Evolutionary conservation across 2,329 filamentous ascomycete species (phyloP), one percentile per base, ranked within the genome.

Genomic region (Apiospora marii): DNA sequence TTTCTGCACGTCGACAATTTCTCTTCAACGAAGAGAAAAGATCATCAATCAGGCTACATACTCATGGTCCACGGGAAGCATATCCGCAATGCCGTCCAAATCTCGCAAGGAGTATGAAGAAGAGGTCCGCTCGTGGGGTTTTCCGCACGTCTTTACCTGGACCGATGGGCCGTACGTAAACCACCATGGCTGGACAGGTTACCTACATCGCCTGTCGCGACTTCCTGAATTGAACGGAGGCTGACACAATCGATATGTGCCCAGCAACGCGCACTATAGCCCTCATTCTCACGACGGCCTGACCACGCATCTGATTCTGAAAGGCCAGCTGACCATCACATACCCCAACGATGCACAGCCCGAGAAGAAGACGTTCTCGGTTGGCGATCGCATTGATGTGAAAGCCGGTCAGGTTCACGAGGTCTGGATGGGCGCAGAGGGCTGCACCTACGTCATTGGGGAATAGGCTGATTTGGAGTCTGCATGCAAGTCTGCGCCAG

Each of bases 121-220:
- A 69, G 84, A 92, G 78, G 92, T 94, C 37, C 86, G 86, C 48
- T 89, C 88, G 1, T 94, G 92, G 92, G 92, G 92, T 1, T 94
- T 94, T 79, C 76, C 80, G 3, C 85, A 90, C 69, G 91, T 93
- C 78, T 93, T 93, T 75, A 93, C 91, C 3, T 94, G 92, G 92
- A 90, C 87, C 10, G 92, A 94, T 81, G 83, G 85, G 30, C 89
- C 91, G 92, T 93, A 87, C 80, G 90, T 64, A 64, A 61, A 64
- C 58, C 41, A 41, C 22, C 34, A 19, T 64, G n/a, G 58, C 19
- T 34, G 58, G 58, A 64, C 41, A 41, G 58, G 58, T 61, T 61
- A 37, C 7, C 27, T 37, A 3, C 37, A 27, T 19, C 30, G 14
- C 13, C 22, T 41, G 22, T 64, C 34, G 58, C 58, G 19, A 41